Base-by-base conservation (phyloP, 345 rosid genomes). In the Tarenaya hassleriana region DNA sequence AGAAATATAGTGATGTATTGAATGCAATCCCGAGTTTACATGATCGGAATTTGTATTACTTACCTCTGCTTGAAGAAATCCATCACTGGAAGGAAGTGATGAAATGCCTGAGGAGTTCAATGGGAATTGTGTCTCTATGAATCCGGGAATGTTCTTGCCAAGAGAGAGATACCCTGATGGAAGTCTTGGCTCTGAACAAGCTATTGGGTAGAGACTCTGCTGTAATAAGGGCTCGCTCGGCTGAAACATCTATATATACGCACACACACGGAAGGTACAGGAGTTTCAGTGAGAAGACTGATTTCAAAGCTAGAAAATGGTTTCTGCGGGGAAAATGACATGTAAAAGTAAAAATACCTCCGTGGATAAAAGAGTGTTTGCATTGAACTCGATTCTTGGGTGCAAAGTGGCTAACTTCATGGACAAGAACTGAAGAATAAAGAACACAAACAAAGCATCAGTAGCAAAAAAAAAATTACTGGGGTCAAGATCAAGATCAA, bases 331-430 rank as follows among this genome's bases (percentile, higher is more conserved):
- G 40, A 35, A 35, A 10, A 35, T 35, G 11, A 7, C 10, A 11
- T 41, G 34, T 24, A 6, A 24, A 16, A 15, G 19, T 16, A 55
- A 1, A 0, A 24, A 31, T 57, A 91, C 98, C 61, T 84, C 95
- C 58, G 89, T 74, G 34, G 95, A 58, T 45, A 70, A 56, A 59
- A 63, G 21, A 35, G 88, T 70, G 41, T 75, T 60, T 72, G 78
- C 57, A 67, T 69, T 80, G 35, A 76, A 69, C 69, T 81, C 95
- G 77, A 73, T 65, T 57, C 83, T 72, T 45, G 94, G 91, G 58
- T 83, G 81, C 50, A 91, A 73, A 42, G 98, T 77, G 35, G 98
- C 66, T 66, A 91, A 67, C 72, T 91, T 91, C 96, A 91, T 78
- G 0, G 98, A 91, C 45, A 91, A 78, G 66, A 82, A 79, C 98